These are phyloP conservation scores for Chlorella sp. DNA, from an alignment of 139 green algal genomes.

Conservation along the genomic window DNA sequence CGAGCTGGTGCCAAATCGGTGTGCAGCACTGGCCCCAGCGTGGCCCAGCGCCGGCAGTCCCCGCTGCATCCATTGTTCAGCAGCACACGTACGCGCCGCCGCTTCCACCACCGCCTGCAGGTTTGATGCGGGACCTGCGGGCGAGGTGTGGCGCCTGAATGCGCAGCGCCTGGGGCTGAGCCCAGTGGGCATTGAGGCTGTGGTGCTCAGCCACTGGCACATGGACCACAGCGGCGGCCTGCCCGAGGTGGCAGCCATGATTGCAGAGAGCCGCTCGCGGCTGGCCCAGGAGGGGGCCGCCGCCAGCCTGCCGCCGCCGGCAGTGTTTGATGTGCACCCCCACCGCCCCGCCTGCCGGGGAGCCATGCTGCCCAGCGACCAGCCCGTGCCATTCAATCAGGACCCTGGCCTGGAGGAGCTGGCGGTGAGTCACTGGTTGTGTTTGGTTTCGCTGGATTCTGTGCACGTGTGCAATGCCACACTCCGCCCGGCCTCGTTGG, in stretches of 20 bases:
- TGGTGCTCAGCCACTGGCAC: constrained; percentile 55
- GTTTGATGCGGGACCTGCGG: constrained; percentile 45
- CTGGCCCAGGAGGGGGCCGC: neutral
- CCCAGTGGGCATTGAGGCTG: constrained; percentile 24
- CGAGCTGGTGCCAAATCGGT: no score
- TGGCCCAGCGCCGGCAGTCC: no score
- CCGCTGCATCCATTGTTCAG: no score
- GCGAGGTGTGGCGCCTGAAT: constrained; percentile 38
- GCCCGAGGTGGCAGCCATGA: neutral
- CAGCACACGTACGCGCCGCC: no score
- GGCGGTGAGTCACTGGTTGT: no score
- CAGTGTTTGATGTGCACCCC: constrained; percentile 51
- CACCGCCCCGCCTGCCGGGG: constrained; percentile 37
- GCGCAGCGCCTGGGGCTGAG: constrained; percentile 20
- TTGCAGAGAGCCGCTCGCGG: neutral
- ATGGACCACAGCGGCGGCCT: constrained; percentile 35
- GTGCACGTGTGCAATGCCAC: no score
- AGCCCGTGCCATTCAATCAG: constrained; percentile 38
- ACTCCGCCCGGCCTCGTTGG: no score
- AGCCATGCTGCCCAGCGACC: constrained; percentile 3
- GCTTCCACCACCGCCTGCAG: no score
- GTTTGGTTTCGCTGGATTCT: no score
- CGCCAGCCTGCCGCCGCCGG: neutral
- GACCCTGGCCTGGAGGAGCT: no score
- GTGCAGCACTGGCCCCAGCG: no score